Evolutionary conservation across 2,329 filamentous ascomycete genomes (phyloP), one percentile per base, ranked within the genome.

Genomic region (Diaporthe aspalathi): DNA sequence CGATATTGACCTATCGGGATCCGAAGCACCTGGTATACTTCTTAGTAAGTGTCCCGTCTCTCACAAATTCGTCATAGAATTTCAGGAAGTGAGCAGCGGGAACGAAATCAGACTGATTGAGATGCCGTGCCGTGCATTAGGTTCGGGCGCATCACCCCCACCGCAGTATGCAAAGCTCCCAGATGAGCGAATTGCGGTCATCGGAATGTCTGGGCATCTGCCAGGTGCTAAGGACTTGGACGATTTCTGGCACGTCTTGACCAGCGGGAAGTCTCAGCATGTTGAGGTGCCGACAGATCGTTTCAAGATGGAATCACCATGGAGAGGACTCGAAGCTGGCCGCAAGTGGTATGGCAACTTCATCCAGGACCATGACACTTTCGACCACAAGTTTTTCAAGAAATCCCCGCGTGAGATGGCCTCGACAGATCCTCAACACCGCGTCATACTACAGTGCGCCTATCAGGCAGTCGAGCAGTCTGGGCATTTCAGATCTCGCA

Each of bases 191-290:
- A 81, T 84, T 60, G 82, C 81, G 7, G 77, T 83, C 29, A 74
- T 83, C 45, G 82, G 82, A 53, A 79, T 76, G 72, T 78, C 76
- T 2, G 81, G 80, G 73, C 76, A 79, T 8, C 76, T 82, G 20
- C 77, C 81, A 1, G 80, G 80, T 1, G 76, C 73, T 38, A 47
- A 74, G 17, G 45, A 67, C n/a, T 16, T 74, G 12, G 52, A 67
- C 7, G 70, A 74, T 3, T 76, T 76, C 70, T 76, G 74, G 74
- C 52, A 75, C 17, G 17, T 76, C 4, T 53, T 75, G 17, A 6
- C 20, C 62, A 11, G 45, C 67, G 56, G 72, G 29, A 47, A 68
- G 22, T 67, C 71, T 0, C 60, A 73, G 62, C 66, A 73, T 43
- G 11, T 22, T 22, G 63, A 68, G 47, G 52, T 71, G 2, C 27